Conservation (phyloP, 176 grass and related monocot genomes). For the Hordeum vulgare region DNA sequence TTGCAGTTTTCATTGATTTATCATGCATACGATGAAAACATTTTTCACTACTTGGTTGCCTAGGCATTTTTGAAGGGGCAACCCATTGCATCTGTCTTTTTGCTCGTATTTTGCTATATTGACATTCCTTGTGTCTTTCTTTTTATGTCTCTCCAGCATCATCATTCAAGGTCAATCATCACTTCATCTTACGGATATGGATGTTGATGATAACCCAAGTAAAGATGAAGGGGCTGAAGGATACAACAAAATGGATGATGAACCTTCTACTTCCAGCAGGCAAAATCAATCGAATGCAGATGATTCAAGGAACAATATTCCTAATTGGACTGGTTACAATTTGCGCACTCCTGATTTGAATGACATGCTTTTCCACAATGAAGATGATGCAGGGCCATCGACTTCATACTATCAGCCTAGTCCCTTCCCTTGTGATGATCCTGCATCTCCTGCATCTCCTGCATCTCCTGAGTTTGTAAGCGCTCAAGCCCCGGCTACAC, state of each 20-base stretch:
- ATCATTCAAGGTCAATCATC: conserved; percentile 53
- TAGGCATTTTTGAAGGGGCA: conserved; percentile 19
- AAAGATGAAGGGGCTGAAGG: conserved; percentile 47
- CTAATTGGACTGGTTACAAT: conserved; percentile 73
- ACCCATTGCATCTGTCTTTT: neutral
- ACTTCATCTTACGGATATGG: conserved; percentile 57
- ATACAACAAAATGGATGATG: conserved; percentile 33
- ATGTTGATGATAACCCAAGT: conserved; percentile 57
- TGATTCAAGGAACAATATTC: conserved; percentile 28
- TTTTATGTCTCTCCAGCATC: conserved; percentile 34
- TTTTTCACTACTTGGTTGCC: neutral
- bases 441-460: conserved; percentile 50
- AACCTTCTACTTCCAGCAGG: conserved; percentile 29
- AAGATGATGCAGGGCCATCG: conserved; percentile 47
- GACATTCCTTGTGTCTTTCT: conserved; percentile 14
- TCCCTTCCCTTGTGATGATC: conserved; percentile 40
- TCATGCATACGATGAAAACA: neutral
- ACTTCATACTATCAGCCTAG: conserved; percentile 48
- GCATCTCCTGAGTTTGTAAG: conserved; percentile 56
- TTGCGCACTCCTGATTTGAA: conserved; percentile 90
- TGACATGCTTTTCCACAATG: conserved; percentile 72
- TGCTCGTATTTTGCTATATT: neutral
- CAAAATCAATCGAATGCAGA: conserved; percentile 13
- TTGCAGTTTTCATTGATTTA: neutral
- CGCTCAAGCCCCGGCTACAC: conserved; percentile 78